Conservation (phyloP, 2,329 filamentous ascomycete genomes). For the Arachnopeziza araneosa region DNA sequence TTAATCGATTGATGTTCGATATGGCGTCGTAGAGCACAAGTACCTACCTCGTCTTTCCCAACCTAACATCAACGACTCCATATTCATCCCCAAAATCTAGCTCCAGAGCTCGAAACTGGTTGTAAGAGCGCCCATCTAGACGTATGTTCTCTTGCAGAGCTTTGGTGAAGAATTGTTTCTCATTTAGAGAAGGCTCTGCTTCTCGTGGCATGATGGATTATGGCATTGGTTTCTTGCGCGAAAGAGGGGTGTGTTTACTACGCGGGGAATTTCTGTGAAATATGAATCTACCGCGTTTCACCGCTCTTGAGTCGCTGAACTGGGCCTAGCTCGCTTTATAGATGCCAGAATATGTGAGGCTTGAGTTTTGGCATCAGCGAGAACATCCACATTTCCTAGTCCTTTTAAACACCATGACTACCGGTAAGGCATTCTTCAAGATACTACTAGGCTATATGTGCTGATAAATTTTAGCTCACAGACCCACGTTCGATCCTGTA, state of each 20-base stretch:
- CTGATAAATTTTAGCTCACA: slow-evolving; percentile 44
- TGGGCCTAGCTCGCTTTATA: neutral
- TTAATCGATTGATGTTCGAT: neutral
- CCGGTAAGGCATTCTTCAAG: neutral
- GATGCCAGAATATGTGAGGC: neutral
- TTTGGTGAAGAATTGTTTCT: slow-evolving; percentile 78
- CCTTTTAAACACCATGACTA: neutral
- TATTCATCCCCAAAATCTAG: slow-evolving; percentile 86
- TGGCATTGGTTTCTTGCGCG: neutral
- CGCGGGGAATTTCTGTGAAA: neutral
- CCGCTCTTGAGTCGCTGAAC: neutral
- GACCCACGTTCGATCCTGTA: slow-evolving; percentile 95
- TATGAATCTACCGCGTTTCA: neutral
- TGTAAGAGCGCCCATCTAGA: slow-evolving; percentile 75
- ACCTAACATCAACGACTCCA: slow-evolving; percentile 77
- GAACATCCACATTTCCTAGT: neutral
- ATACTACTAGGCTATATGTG: neutral
- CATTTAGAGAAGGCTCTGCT: slow-evolving; percentile 82
- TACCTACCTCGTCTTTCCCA: slow-evolving; percentile 82
- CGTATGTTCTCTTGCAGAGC: slow-evolving; percentile 77
- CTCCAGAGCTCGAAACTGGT: slow-evolving; percentile 72
- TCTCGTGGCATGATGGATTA: slow-evolving; percentile 72
- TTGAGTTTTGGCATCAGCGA: neutral
- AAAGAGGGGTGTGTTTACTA: neutral
- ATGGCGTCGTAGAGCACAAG: neutral